A percentile compares a stretch with the other conserved stretches of the same genome.
Conservation (phyloP, 257 asterid species). For the Solanum habrochaites region DNA sequence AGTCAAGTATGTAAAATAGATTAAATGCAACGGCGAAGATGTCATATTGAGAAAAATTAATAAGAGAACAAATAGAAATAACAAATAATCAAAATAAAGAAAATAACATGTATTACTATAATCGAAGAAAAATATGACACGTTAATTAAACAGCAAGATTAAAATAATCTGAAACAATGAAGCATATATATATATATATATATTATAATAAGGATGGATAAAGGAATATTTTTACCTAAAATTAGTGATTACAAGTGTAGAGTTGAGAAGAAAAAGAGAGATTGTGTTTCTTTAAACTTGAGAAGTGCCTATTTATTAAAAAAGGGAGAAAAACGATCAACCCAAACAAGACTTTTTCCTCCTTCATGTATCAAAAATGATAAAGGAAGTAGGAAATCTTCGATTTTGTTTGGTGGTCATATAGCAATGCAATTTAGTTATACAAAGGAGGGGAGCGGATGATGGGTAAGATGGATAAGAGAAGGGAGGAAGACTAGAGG, state of each 20-base stretch:
- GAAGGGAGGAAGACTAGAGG: too few species aligned
- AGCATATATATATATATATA: too few species aligned
- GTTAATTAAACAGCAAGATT: too few species aligned
- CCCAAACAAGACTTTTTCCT: background rate
- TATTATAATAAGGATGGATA: background rate
- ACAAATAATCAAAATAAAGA: too few species aligned
- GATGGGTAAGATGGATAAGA: too few species aligned
- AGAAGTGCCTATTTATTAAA: background rate
- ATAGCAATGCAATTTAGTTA: background rate
- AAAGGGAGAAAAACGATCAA: background rate
- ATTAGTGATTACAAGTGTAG: background rate
- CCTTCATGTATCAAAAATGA: background rate
- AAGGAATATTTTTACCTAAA: background rate
- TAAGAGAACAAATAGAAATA: too few species aligned
- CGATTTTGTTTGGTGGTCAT: background rate
- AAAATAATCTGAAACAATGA: background rate
- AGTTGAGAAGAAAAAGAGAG: background rate
- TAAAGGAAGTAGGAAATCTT: background rate
- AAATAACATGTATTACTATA: background rate
- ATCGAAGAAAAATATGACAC: background rate
- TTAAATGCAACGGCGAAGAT: background rate
- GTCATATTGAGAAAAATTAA: background rate
- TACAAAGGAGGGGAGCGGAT: too few species aligned
- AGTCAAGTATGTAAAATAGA: too few species aligned
- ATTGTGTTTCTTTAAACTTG: background rate